phyloP scores from a whole-genome alignment of 164 flowering plant species.

The Stephania cephalantha region DNA sequence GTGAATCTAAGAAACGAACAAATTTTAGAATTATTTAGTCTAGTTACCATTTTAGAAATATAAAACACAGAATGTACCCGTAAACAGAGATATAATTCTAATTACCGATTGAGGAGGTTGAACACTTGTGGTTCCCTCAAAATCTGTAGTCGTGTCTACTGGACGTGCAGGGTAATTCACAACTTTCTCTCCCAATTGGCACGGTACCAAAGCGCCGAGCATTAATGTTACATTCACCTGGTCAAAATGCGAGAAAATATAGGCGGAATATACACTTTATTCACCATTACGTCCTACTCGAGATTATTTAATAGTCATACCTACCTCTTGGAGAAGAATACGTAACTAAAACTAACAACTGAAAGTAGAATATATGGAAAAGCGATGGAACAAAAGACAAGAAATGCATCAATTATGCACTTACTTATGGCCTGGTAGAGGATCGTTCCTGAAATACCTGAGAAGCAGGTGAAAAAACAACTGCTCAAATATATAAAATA shows the following conservation, averaged over 20 bases:
- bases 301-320: slow-evolving; percentile 10
- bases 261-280: slow-evolving; percentile 24
- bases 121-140: slow-evolving; percentile 86
- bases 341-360: background rate
- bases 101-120: slow-evolving; percentile 81
- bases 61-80: background rate
- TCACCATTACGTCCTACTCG: slow-evolving; percentile 21
- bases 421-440: slow-evolving; percentile 91
- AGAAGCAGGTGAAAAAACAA: slow-evolving; percentile 2
- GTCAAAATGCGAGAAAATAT: slow-evolving; percentile 28
- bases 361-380: background rate
- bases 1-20: too few species aligned
- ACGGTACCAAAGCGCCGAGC: slow-evolving; percentile 71
- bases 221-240: slow-evolving; percentile 30
- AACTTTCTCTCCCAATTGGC: slow-evolving; percentile 69
- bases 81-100: slow-evolving; percentile 1
- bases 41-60: too few species aligned
- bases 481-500: background rate
- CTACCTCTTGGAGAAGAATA: slow-evolving; percentile 9
- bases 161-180: slow-evolving; percentile 90
- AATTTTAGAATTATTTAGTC: too few species aligned
- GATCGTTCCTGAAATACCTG: slow-evolving; percentile 85
- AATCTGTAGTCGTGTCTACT: slow-evolving; percentile 82
- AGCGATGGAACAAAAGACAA: background rate
- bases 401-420: slow-evolving; percentile 16